These are phyloP conservation scores for Ophiostoma sp. DNA, from an alignment of 2,329 filamentous ascomycete genomes.

Conservation along the genomic window DNA sequence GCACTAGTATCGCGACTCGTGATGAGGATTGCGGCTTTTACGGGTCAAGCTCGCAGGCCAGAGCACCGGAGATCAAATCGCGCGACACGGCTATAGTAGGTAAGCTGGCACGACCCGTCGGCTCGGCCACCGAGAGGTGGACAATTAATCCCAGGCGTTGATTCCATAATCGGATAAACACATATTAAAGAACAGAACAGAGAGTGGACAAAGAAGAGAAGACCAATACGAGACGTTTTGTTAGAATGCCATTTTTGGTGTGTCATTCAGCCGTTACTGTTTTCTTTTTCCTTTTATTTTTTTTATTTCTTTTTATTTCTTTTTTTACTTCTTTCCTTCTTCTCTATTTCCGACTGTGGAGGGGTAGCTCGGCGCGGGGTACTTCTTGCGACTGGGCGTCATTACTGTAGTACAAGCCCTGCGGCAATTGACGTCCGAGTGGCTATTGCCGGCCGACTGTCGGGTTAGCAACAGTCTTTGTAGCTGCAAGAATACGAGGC, in stretches of 20 bases:
- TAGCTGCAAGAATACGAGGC: too few species aligned
- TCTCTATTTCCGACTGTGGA: neutral
- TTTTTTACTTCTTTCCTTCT: neutral
- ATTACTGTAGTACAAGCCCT: neutral
- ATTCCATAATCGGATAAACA: neutral
- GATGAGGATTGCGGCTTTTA: slow-evolving; percentile 1
- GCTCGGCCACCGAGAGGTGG: neutral
- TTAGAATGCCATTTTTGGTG: too few species aligned
- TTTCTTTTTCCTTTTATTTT: neutral
- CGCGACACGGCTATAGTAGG: neutral
- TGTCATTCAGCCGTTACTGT: neutral
- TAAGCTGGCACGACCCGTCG: neutral
- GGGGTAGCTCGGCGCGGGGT: slow-evolving; percentile 18
- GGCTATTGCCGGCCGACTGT: slow-evolving; percentile 6
- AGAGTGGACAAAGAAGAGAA: neutral
- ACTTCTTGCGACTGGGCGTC: neutral
- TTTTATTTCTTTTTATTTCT: neutral
- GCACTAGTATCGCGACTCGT: slow-evolving; percentile 1
- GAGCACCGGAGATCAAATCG: neutral
- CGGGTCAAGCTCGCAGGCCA: neutral
- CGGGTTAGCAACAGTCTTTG: neutral
- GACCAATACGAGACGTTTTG: too few species aligned
- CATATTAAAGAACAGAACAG: neutral
- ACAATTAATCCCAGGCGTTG: neutral
- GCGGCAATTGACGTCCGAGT: neutral